These are phyloP conservation scores for Amanita brunnescens DNA, from an alignment of 768 basidiomycete genomes.

Conservation along the genomic window DNA sequence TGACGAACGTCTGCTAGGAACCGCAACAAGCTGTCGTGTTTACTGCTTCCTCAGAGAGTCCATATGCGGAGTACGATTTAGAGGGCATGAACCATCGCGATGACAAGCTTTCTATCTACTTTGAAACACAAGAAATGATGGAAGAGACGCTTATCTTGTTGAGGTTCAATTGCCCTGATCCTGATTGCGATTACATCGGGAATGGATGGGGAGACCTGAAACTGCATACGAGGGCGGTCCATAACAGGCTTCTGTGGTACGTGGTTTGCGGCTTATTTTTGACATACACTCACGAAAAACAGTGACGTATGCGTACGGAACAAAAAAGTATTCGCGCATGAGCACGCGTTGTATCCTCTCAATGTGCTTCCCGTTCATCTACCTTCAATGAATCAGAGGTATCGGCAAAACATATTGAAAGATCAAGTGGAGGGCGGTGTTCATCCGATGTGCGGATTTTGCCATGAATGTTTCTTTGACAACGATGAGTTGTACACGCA, in stretches of 20 bases:
- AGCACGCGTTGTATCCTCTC: slow-evolving; percentile 76
- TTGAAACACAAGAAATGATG: slow-evolving; percentile 92
- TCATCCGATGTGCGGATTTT: slow-evolving; percentile 83
- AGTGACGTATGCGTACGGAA: slow-evolving; percentile 82
- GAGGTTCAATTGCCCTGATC: slow-evolving; percentile 89
- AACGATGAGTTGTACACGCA: slow-evolving; percentile 91
- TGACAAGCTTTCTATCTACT: slow-evolving; percentile 64
- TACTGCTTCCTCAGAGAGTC: slow-evolving; percentile 53
- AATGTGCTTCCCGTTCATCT: slow-evolving; percentile 60
- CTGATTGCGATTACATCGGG: slow-evolving; percentile 74
- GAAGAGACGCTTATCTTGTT: slow-evolving; percentile 87
- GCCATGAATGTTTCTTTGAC: slow-evolving; percentile 88
- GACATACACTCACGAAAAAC: background rate
- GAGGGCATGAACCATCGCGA: slow-evolving; percentile 59
- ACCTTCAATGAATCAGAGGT: slow-evolving; percentile 52
- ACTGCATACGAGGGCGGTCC: slow-evolving; percentile 68
- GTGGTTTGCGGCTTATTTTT: background rate
- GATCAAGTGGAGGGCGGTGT: slow-evolving; percentile 62
- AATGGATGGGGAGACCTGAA: slow-evolving; percentile 88
- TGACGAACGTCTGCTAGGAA: slow-evolving; percentile 34
- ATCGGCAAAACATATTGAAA: slow-evolving; percentile 30
- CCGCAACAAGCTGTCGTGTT: slow-evolving; percentile 70
- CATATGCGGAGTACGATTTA: slow-evolving; percentile 49
- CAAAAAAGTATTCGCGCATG: slow-evolving; percentile 95
- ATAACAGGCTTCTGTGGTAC: slow-evolving; percentile 84